Conservation (phyloP, 495 filamentous ascomycete genomes). For the Podospora comata region DNA sequence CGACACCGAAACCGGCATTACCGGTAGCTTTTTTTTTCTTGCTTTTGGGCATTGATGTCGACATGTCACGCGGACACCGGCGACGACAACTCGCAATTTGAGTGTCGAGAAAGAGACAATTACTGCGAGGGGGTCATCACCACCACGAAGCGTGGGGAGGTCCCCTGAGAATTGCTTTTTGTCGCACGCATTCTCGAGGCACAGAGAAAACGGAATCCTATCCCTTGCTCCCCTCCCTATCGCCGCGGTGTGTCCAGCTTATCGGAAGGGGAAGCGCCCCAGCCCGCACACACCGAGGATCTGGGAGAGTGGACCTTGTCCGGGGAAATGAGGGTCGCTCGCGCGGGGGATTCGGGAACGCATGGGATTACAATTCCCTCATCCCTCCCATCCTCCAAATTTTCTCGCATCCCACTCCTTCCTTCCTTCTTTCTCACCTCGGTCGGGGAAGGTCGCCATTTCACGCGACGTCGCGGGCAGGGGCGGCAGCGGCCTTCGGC, state of each 20-base stretch:
- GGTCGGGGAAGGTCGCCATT: neutral
- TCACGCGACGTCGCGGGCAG: neutral
- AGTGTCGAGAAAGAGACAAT: neutral
- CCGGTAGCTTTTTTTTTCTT: neutral
- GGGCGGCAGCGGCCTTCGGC: neutral
- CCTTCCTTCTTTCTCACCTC: neutral
- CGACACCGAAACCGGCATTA: neutral
- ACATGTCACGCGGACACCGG: neutral
- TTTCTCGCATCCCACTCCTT: neutral
- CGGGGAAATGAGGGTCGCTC: neutral
- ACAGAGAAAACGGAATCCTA: neutral
- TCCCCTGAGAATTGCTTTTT: neutral
- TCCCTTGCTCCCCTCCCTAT: neutral
- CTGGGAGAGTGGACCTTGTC: neutral
- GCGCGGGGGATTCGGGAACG: neutral
- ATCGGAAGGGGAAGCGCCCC: neutral
- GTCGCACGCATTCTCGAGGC: neutral
- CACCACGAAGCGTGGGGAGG: neutral
- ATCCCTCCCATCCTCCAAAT: neutral
- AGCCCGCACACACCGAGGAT: neutral
- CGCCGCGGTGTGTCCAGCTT: neutral
- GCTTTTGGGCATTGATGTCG: neutral
- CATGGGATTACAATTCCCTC: neutral
- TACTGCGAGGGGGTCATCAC: neutral
- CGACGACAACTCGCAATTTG: neutral